Percentiles rank a stretch among this genome's conserved stretches.
phyloP scores from a whole-genome alignment of 2,329 filamentous ascomycete genomes.

The Grosmannia huntii region DNA sequence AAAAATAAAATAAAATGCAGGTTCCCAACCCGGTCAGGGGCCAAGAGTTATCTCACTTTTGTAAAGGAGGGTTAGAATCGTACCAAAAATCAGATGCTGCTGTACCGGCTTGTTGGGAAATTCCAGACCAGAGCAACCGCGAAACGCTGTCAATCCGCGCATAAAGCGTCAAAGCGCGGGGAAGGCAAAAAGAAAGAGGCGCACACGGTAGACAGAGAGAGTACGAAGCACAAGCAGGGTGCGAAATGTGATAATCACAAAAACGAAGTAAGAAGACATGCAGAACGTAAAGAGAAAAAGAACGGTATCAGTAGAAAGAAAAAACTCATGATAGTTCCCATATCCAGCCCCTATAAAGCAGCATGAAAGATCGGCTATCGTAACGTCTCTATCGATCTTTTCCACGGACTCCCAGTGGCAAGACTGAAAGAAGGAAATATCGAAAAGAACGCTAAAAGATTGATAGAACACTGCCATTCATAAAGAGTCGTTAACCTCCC shows the following conservation, averaged over 20 bases:
- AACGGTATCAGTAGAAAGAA: conserved; percentile 1
- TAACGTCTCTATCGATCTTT: conserved; percentile 4
- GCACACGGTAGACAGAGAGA: not conserved
- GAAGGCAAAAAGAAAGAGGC: not conserved
- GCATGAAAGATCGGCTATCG: conserved; percentile 4
- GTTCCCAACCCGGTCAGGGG: not conserved
- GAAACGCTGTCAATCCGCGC: not conserved
- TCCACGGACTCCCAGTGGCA: conserved; percentile 5
- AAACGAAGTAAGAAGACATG: not conserved
- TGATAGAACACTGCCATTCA: conserved; percentile 4
- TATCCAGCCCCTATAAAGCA: conserved; percentile 7
- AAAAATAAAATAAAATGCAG: not conserved
- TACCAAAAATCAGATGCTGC: not conserved
- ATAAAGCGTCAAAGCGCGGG: not conserved
- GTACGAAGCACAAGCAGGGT: not conserved
- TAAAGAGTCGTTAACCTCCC: conserved; percentile 7
- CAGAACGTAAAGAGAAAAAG: not conserved
- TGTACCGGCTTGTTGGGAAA: not conserved
- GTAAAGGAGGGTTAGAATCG: not conserved
- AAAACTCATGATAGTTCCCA: conserved; percentile 4
- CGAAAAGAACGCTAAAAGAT: not conserved
- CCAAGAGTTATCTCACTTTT: not conserved
- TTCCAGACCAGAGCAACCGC: not conserved
- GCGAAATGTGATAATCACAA: not conserved
- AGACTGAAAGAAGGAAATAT: conserved; percentile 1